These are phyloP conservation scores for Aspergillus sp. DNA, from an alignment of 2,329 filamentous ascomycete species.

Conservation along the genomic window DNA sequence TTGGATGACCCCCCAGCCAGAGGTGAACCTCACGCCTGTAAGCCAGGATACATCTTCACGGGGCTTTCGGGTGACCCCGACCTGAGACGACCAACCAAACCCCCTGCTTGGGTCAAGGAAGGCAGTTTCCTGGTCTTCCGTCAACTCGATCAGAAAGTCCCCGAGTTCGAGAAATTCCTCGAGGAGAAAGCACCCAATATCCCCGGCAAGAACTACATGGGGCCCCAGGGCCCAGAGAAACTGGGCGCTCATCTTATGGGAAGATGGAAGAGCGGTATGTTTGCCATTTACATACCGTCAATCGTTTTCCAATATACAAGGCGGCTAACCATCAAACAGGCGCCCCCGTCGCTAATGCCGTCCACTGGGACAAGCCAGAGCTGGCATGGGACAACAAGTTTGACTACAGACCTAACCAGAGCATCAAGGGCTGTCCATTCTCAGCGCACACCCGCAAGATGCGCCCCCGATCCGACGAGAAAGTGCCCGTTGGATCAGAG, in stretches of 20 bases:
- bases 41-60: constrained; percentile 29
- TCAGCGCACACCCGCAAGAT: constrained; percentile 47
- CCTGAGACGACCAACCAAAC: no score
- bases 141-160: constrained; percentile 41
- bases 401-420: constrained; percentile 26
- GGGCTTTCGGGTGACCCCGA: constrained; percentile 30
- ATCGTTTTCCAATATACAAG: no score
- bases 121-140: constrained; percentile 44
- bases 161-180: constrained; percentile 37
- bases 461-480: constrained; percentile 36
- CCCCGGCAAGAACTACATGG: no score
- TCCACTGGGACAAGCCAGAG: no score
- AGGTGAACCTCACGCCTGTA: constrained; percentile 27
- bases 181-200: no score
- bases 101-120: constrained; percentile 38
- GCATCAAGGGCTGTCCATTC: constrained; percentile 41
- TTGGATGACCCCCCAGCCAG: no score
- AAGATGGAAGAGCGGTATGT: constrained; percentile 38
- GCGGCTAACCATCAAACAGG: no score
- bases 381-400: no score
- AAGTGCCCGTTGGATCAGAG: no score
- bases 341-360: no score
- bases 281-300: no score
- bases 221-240: no score
- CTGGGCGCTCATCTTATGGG: constrained; percentile 43